These are phyloP conservation scores for Cordyceps farinosa DNA, from an alignment of 2,329 filamentous ascomycete genomes.

Conservation along the genomic window DNA sequence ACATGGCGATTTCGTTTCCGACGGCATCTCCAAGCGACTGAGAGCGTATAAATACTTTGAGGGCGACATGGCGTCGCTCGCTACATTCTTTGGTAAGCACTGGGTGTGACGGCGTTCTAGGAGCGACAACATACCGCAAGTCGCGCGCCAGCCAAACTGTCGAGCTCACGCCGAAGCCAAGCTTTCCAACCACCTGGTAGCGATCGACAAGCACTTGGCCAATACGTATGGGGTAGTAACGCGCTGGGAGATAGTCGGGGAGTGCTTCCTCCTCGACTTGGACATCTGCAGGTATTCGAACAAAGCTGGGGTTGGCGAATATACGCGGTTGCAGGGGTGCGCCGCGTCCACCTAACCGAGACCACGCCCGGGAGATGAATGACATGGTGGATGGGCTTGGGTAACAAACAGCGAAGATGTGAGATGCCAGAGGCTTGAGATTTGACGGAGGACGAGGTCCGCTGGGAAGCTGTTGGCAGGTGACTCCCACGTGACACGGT, in stretches of 20 bases:
- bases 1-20: neutral
- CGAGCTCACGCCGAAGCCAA: slow-evolving; percentile 24
- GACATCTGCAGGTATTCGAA: neutral
- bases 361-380: too few species aligned
- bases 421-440: too few species aligned
- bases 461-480: too few species aligned
- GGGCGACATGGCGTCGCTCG: neutral
- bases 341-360: too few species aligned
- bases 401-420: too few species aligned
- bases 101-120: neutral
- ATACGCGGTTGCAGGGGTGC: neutral
- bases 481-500: too few species aligned
- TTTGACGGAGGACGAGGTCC: too few species aligned
- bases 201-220: slow-evolving; percentile 22
- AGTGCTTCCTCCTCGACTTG: slow-evolving; percentile 26
- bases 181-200: slow-evolving; percentile 25
- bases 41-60: neutral
- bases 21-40: neutral
- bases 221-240: slow-evolving; percentile 24
- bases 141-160: slow-evolving; percentile 16
- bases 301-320: slow-evolving; percentile 1
- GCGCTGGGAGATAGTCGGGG: slow-evolving; percentile 23
- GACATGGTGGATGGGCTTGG: too few species aligned
- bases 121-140: neutral
- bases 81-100: neutral